A percentile compares a stretch with the other conserved stretches of the same genome.
These are phyloP conservation scores for Talaromyces adpressus DNA, from an alignment of 495 filamentous ascomycete genomes.

Conservation along the genomic window DNA sequence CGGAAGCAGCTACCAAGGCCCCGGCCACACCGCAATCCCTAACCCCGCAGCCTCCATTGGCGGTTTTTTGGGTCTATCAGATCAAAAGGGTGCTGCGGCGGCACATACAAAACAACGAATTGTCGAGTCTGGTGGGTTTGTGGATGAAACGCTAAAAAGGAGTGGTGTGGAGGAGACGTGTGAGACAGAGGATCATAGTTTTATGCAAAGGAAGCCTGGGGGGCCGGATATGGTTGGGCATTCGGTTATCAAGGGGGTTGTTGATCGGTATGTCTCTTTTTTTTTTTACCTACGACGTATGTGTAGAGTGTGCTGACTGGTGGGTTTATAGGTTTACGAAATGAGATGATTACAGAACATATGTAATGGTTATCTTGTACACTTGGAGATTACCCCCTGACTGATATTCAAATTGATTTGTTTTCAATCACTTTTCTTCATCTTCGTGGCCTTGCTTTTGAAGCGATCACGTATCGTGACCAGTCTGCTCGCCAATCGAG, in stretches of 20 bases:
- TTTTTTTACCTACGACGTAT: too few species aligned
- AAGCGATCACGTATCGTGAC: conserved; percentile 32
- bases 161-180: conserved; percentile 15
- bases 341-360: not conserved
- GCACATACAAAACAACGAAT: conserved; percentile 16
- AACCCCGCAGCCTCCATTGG: conserved; percentile 22
- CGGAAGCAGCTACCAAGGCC: conserved; percentile 1
- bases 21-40: conserved; percentile 13
- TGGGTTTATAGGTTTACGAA: conserved; percentile 1
- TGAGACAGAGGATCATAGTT: conserved; percentile 30
- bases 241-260: conserved; percentile 16
- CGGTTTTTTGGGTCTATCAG: conserved; percentile 20
- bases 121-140: conserved; percentile 7
- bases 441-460: conserved; percentile 31
- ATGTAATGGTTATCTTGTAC: not conserved
- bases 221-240: conserved; percentile 27
- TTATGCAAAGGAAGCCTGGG: conserved; percentile 28
- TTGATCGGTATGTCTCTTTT: conserved; percentile 26
- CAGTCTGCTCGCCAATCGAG: conserved; percentile 29
- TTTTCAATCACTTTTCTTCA: conserved; percentile 5
- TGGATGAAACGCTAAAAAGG: conserved; percentile 6
- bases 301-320: not conserved
- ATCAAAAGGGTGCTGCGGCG: conserved; percentile 28
- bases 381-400: not conserved
- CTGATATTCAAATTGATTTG: conserved; percentile 1